Evolutionary conservation across 139 green algal species (phyloP).

Genomic region (Tetraselmis chui): DNA sequence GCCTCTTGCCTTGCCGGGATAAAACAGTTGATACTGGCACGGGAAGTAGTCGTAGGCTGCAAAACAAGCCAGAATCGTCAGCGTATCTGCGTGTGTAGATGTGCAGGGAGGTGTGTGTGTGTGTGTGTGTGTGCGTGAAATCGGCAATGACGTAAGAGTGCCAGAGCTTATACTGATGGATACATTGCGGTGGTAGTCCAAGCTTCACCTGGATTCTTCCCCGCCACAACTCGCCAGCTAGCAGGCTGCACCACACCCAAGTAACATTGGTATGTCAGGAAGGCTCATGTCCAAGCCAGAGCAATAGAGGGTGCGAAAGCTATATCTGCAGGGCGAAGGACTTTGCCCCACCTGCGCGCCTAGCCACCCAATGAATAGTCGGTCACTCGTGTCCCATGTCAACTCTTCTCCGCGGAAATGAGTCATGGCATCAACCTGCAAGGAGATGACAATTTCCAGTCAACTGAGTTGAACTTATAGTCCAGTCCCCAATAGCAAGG

Average conservation of each 20-base stretch:
- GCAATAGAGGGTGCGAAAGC: too few species aligned
- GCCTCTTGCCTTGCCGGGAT: slow-evolving; percentile 61
- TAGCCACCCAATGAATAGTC: slow-evolving; percentile 55
- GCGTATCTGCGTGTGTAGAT: too few species aligned
- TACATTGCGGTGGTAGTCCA: not conserved
- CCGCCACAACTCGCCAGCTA: slow-evolving; percentile 55
- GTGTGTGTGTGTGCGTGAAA: too few species aligned
- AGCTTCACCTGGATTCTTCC: slow-evolving; percentile 23
- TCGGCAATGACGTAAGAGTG: not conserved
- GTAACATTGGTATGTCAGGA: too few species aligned
- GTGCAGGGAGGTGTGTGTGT: too few species aligned
- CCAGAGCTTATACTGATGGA: not conserved
- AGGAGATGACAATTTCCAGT: too few species aligned
- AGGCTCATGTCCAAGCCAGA: too few species aligned
- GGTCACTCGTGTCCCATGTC: slow-evolving; percentile 45
- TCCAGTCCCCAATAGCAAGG: too few species aligned
- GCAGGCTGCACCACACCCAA: slow-evolving; percentile 13
- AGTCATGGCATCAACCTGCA: slow-evolving; percentile 45
- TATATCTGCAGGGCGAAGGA: too few species aligned
- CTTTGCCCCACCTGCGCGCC: slow-evolving; percentile 13
- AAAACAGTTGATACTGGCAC: slow-evolving; percentile 82
- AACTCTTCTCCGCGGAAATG: slow-evolving; percentile 65
- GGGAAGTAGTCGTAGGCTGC: slow-evolving; percentile 86
- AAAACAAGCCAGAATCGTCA: not conserved
- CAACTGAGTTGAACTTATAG: too few species aligned